phyloP scores from a whole-genome alignment of 163 green algal genomes.

The Volvox carteri region DNA sequence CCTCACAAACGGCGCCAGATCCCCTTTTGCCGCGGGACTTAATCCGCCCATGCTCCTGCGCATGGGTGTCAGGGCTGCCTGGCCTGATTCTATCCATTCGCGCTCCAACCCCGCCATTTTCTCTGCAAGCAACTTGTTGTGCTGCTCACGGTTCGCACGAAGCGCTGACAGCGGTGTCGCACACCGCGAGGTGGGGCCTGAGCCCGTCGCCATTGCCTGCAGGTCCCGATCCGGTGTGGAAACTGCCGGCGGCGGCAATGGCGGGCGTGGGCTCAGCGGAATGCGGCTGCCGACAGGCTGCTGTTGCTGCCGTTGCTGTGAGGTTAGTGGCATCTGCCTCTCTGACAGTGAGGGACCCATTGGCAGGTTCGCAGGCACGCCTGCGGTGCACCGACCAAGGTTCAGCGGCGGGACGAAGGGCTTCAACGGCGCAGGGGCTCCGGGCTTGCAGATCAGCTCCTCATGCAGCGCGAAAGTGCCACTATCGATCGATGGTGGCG shows the following conservation, averaged over 20 bases:
- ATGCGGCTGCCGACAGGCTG: conserved; percentile 2
- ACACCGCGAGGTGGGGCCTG: background rate
- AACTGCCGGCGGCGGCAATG: background rate
- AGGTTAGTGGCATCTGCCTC: background rate
- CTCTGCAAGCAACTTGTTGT: conserved; percentile 30
- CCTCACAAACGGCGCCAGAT: background rate
- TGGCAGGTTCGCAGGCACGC: background rate
- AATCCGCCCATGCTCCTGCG: conserved; percentile 4
- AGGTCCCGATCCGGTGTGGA: background rate
- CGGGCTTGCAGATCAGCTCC: conserved; percentile 56
- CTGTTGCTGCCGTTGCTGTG: background rate
- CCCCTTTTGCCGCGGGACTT: background rate
- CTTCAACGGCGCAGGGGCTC: background rate
- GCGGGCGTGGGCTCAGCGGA: background rate
- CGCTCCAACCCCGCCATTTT: conserved; percentile 25
- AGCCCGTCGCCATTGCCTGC: background rate
- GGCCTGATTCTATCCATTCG: conserved; percentile 26
- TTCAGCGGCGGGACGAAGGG: conserved; percentile 1
- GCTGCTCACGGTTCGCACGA: background rate
- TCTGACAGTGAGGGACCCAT: background rate
- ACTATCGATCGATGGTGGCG: conserved; percentile 49
- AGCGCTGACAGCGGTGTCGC: conserved; percentile 5
- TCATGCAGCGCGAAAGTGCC: conserved; percentile 63
- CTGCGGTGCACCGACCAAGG: background rate
- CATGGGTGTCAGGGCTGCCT: conserved; percentile 22